Percentiles rank a stretch among this genome's conserved stretches.
phyloP scores from a whole-genome alignment of 306 rosid genomes.

The Vicia villosa region DNA sequence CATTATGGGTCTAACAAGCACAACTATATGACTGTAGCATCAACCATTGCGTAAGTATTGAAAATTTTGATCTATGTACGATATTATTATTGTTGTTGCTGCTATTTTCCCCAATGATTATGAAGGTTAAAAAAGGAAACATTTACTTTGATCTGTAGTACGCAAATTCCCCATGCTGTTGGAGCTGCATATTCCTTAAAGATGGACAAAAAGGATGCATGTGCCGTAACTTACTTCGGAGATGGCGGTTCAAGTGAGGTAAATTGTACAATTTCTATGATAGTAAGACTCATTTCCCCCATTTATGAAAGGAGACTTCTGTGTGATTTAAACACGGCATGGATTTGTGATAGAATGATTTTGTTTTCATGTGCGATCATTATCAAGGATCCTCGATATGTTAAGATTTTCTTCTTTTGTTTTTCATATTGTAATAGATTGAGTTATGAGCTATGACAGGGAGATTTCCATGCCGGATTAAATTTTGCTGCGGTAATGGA shows the following conservation, averaged over 20 bases:
- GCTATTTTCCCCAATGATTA: neutral
- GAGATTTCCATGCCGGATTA: conserved; percentile 93
- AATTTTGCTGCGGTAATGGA: conserved; percentile 93
- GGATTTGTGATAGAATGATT: conserved; percentile 1
- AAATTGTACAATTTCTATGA: conserved; percentile 22
- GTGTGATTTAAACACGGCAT: neutral
- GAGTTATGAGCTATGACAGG: conserved; percentile 51
- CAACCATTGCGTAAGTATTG: conserved; percentile 79
- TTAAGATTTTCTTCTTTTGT: conserved; percentile 1
- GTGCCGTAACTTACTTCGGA: conserved; percentile 81
- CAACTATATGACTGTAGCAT: conserved; percentile 82
- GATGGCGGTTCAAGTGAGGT: conserved; percentile 99
- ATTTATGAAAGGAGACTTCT: conserved; percentile 2
- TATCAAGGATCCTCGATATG: conserved; percentile 6
- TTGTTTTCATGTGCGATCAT: conserved; percentile 25
- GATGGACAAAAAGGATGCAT: conserved; percentile 83
- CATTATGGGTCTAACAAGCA: conserved; percentile 89
- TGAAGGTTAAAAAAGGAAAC: conserved; percentile 14
- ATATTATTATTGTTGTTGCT: neutral
- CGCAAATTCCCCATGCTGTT: conserved; percentile 94
- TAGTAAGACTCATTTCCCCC: conserved; percentile 1
- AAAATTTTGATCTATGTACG: neutral
- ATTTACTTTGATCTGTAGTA: conserved; percentile 44
- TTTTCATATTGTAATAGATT: conserved; percentile 25
- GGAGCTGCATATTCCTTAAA: conserved; percentile 97